Base-by-base conservation (phyloP, 1,139 yeast species). In the Protomyces pachydermus region DNA sequence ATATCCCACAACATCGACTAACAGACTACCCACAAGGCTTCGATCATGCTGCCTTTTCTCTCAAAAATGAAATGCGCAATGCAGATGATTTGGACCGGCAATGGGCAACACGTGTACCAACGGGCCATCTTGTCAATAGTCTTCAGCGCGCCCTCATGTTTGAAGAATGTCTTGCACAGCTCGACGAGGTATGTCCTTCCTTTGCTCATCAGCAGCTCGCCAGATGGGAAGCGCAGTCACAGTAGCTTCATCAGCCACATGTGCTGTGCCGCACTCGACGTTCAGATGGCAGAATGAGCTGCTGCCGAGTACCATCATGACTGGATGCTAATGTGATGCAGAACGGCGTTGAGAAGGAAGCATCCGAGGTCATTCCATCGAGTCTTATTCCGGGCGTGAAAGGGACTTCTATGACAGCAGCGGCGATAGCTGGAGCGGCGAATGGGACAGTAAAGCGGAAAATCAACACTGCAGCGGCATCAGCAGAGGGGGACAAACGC, bases 21-120 rank as follows among this genome's bases (percentile, higher is more conserved):
- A n/a, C 37, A 16, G 16, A 16, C 35, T n/a, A 32, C 9, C 14
- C 42, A n/a, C 42, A 54, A 73, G 78, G 79, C 1, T 79, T 81
- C 65, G 95, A 88, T 65, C 80, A 89, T 45, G 81, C 95, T 1
- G 93, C 97, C 0, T 85, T 82, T 72, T 95, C 97, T 0, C 76
- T 93, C 55, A 90, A 88, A 68, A 86, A 87, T 69, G 93, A 89
- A 72, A 78, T 81, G 35, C 84, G 82, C 70, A 80, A 83, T 48
- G 86, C 84, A 67, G 77, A 80, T 9, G 70, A 80, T 18, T 46
- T 68, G 20, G 65, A 62, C n/a, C 57, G 64, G 6, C 65, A 65
- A 23, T 68, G 69, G 54, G 57, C 66, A 14, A 58, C 56, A 39
- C 55, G 56, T 37, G 54, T 51, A 3, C 54, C 60, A 3, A 55